A percentile compares a stretch with the other conserved stretches of the same genome.
These are phyloP conservation scores for Schrenkiella parvula DNA, from an alignment of 345 rosid genomes.

Conservation along the genomic window DNA sequence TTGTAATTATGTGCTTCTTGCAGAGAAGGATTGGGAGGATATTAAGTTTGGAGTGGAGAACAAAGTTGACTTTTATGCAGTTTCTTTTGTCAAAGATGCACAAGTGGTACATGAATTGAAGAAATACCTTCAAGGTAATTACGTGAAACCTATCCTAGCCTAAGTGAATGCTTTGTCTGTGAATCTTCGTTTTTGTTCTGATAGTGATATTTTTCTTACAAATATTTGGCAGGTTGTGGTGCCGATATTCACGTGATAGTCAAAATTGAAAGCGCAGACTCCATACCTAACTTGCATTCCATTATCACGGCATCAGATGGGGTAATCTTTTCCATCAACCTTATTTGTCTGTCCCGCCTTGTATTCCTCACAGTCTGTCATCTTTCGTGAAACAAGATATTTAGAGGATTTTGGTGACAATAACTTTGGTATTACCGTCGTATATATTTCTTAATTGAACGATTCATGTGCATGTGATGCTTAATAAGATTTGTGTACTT, in stretches of 20 bases:
- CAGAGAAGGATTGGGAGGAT: slow-evolving; percentile 99
- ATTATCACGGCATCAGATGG: slow-evolving; percentile 99
- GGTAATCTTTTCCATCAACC: slow-evolving; percentile 42
- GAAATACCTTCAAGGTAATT: slow-evolving; percentile 72
- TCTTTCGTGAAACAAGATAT: not conserved
- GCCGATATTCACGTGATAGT: slow-evolving; percentile 91
- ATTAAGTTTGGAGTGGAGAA: slow-evolving; percentile 98
- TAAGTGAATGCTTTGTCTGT: slow-evolving; percentile 2
- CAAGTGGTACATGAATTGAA: slow-evolving; percentile 97
- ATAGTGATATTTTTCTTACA: not conserved
- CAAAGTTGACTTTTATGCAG: slow-evolving; percentile 93
- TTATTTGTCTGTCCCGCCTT: not conserved
- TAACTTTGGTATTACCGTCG: not conserved
- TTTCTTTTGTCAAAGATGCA: slow-evolving; percentile 98
- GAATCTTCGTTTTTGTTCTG: not conserved
- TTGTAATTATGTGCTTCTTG: slow-evolving; percentile 21
- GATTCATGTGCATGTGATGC: not conserved
- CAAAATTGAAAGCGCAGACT: slow-evolving; percentile 96
- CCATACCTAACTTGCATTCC: slow-evolving; percentile 89
- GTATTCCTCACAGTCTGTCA: not conserved
- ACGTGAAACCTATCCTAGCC: not conserved
- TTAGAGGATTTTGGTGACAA: not conserved
- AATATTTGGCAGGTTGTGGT: slow-evolving; percentile 43
- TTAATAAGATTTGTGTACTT: slow-evolving; percentile 10
- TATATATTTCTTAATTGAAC: not conserved